Base-by-base conservation (phyloP, 352 stramenopile genomes). In the Poterioochromonas sp. region DNA sequence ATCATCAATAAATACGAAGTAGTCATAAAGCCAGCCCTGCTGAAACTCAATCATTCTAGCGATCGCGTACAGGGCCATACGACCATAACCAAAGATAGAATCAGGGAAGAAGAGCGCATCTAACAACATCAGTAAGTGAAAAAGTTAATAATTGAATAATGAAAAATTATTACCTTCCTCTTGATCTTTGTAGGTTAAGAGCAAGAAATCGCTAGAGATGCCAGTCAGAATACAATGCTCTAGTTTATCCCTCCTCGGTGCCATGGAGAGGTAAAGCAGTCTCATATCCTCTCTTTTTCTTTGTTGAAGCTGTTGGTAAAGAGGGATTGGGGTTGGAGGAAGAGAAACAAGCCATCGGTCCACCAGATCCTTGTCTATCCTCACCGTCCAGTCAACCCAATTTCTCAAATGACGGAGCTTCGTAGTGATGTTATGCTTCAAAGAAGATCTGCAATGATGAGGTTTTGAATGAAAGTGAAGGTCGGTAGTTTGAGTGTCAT, bases 1-100 rank as follows among this genome's bases (percentile, higher is more conserved):
- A 62, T 62, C 51, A 62, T 62, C 51, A 32, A 62, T 32, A 29
- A 62, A 62, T 2, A 62, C 51, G 26, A 62, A 62, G 26, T 62
- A 62, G 29, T 62, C 51, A 62, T 62, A 62, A 22, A 62, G 8
- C 51, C 51, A 62, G 8, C 51, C 51, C 26, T 62, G 51, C 5
- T 62, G 51, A 8, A 62, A 32, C 26, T 62, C 51, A 2, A 62
- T 32, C 26, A 62, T 32, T 62, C 51, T 12, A 12, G 8, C 51
- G 29, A 29, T 29, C 12, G 26, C 26, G 29, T 62, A 62, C 5
- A 62, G 26, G 2, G 51, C 51, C 51, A 62, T 34, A 32, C 51
- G 8, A 32, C 51, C 26, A 62, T 32, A 32, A 8, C 8, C 51
- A 32, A 62, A 62, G 8, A 32, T 62, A 34, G 51, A 62, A 62